Conservation (phyloP, 2,329 filamentous ascomycete genomes). For the Aspergillus udagawae region DNA sequence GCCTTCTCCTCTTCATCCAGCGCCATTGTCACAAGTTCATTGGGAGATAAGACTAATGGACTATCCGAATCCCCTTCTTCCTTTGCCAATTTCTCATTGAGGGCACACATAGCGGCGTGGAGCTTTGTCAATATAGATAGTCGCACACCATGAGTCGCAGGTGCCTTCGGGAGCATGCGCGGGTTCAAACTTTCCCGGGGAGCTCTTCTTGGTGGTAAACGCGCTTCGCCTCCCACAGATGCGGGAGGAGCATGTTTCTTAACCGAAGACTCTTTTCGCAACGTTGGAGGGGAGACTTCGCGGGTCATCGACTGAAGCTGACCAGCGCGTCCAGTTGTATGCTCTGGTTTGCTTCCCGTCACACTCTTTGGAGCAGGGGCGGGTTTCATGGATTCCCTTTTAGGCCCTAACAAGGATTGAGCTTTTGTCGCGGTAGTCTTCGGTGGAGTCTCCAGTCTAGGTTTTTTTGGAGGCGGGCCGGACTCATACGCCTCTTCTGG, state of each 20-base stretch:
- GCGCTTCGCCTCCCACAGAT: conserved; percentile 1
- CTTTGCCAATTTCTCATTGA: conserved; percentile 37
- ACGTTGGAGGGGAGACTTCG: conserved; percentile 28
- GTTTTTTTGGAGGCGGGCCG: conserved; percentile 29
- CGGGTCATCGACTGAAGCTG: conserved; percentile 21
- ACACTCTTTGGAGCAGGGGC: neutral
- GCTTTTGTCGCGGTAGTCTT: neutral
- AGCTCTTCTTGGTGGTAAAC: conserved; percentile 26
- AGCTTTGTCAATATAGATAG: conserved; percentile 42
- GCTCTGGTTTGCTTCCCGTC: conserved; percentile 11
- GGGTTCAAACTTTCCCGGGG: conserved; percentile 44
- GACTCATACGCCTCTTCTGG: neutral
- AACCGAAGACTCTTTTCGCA: conserved; percentile 6
- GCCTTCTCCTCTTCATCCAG: conserved; percentile 69
- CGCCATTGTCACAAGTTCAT: conserved; percentile 45
- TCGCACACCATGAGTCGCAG: conserved; percentile 40
- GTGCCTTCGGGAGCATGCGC: conserved; percentile 42
- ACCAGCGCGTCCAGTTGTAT: conserved; percentile 8
- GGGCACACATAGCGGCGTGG: conserved; percentile 39
- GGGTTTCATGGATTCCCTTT: neutral
- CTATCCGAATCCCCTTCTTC: conserved; percentile 29
- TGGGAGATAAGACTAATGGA: conserved; percentile 34
- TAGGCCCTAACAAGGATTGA: neutral
- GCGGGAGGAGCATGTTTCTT: conserved; percentile 3
- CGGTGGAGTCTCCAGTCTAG: conserved; percentile 13